Conservation (phyloP, 139 green algal species). For the Trebouxia sp. region DNA sequence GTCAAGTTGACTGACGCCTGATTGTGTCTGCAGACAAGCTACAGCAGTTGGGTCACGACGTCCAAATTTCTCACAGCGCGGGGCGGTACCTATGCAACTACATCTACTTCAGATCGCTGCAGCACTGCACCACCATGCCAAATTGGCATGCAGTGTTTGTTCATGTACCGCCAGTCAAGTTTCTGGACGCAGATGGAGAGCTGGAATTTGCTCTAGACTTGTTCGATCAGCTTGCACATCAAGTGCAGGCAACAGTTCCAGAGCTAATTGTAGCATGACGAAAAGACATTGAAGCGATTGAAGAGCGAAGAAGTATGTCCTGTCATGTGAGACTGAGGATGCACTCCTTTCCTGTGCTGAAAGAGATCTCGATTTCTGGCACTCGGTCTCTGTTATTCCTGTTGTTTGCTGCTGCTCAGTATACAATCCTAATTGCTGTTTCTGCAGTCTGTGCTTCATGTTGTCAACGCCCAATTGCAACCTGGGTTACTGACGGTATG, state of each 20-base stretch:
- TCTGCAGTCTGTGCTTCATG: no score
- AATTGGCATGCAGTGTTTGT: conserved; percentile 37
- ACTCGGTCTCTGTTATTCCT: no score
- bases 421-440: no score
- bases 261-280: background rate
- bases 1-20: background rate
- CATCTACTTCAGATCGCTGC: conserved; percentile 28
- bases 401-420: no score
- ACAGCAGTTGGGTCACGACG: conserved; percentile 4
- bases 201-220: conserved; percentile 22
- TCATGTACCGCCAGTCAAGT: conserved; percentile 28
- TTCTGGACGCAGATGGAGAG: background rate
- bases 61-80: background rate
- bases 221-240: conserved; percentile 4
- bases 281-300: background rate
- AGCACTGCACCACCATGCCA: background rate
- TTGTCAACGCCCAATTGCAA: no score
- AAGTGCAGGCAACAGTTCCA: background rate
- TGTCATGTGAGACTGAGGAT: background rate
- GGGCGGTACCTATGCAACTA: conserved; percentile 37
- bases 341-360: background rate
- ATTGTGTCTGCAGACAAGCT: conserved; percentile 9
- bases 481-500: no score
- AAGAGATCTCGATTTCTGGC: background rate
- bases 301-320: background rate